A percentile compares a stretch with the other conserved stretches of the same genome.
phyloP scores from a whole-genome alignment of 1,139 yeast genomes.

The Candida glucosophila region DNA sequence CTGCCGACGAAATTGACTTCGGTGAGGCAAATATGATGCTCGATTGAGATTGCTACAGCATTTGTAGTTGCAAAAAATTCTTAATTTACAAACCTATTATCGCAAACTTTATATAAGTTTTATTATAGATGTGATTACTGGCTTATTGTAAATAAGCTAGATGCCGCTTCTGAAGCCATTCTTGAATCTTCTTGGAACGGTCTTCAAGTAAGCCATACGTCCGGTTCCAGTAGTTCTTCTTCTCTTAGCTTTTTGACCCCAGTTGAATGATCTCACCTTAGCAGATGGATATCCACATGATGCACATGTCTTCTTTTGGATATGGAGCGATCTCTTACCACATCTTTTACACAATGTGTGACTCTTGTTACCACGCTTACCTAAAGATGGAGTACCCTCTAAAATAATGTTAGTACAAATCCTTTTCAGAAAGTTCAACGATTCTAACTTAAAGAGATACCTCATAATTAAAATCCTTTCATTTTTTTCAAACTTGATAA shows the following conservation, averaged over 20 bases:
- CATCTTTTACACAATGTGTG: constrained; percentile 99
- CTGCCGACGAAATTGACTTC: constrained; percentile 25
- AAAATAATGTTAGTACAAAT: constrained; percentile 16
- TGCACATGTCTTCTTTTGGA: constrained; percentile 98
- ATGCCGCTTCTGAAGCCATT: constrained; percentile 93
- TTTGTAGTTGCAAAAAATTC: constrained; percentile 1
- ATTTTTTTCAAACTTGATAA: constrained; percentile 59
- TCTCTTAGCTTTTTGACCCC: constrained; percentile 99
- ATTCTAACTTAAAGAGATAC: not conserved
- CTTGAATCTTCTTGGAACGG: constrained; percentile 96
- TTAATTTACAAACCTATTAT: not conserved
- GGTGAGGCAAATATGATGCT: not conserved
- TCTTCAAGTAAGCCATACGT: constrained; percentile 97
- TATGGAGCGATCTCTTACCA: constrained; percentile 98
- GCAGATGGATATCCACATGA: constrained; percentile 99
- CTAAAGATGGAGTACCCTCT: constrained; percentile 99
- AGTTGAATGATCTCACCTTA: constrained; percentile 96
- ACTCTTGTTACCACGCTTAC: constrained; percentile 99
- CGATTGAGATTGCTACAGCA: not conserved
- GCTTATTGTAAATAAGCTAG: constrained; percentile 6
- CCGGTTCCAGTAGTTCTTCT: constrained; percentile 99
- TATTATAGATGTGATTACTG: constrained; percentile 1
- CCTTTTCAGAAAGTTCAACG: constrained; percentile 1
- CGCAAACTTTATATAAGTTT: constrained; percentile 1
- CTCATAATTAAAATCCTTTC: constrained; percentile 24